These are phyloP conservation scores for Megacollybia marginata DNA, from an alignment of 768 basidiomycete genomes.

Conservation along the genomic window DNA sequence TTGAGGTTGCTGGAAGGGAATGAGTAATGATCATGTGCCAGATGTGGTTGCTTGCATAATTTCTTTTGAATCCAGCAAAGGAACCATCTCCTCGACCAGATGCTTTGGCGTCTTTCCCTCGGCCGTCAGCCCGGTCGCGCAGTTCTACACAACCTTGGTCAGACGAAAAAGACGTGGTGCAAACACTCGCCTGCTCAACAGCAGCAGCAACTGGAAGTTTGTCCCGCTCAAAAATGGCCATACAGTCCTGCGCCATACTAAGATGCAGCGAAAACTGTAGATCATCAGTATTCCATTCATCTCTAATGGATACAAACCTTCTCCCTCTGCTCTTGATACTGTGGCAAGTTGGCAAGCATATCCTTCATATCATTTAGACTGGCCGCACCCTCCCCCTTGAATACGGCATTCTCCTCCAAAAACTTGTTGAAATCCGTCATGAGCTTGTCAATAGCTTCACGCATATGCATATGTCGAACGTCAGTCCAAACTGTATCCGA, in stretches of 20 bases:
- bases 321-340: slow-evolving; percentile 92
- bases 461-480: slow-evolving; percentile 97
- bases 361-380: slow-evolving; percentile 98
- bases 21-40: not conserved
- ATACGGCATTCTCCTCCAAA: slow-evolving; percentile 88
- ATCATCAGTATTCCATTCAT: not conserved
- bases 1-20: slow-evolving; percentile 57
- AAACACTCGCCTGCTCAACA: slow-evolving; percentile 72
- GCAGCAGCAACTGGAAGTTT: slow-evolving; percentile 77
- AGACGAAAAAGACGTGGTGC: not conserved
- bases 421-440: slow-evolving; percentile 96
- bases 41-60: slow-evolving; percentile 51
- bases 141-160: slow-evolving; percentile 48
- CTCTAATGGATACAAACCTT: slow-evolving; percentile 43
- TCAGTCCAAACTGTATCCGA: slow-evolving; percentile 86
- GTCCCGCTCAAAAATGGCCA: slow-evolving; percentile 86
- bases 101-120: slow-evolving; percentile 94
- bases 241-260: slow-evolving; percentile 97
- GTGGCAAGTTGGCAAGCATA: slow-evolving; percentile 91
- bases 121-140: slow-evolving; percentile 84
- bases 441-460: slow-evolving; percentile 94
- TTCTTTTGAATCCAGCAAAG: slow-evolving; percentile 80
- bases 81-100: slow-evolving; percentile 98
- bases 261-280: slow-evolving; percentile 89
- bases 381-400: slow-evolving; percentile 83